These are phyloP conservation scores for Penicillium sp. DNA, from an alignment of 2,329 filamentous ascomycete genomes.

Conservation along the genomic window DNA sequence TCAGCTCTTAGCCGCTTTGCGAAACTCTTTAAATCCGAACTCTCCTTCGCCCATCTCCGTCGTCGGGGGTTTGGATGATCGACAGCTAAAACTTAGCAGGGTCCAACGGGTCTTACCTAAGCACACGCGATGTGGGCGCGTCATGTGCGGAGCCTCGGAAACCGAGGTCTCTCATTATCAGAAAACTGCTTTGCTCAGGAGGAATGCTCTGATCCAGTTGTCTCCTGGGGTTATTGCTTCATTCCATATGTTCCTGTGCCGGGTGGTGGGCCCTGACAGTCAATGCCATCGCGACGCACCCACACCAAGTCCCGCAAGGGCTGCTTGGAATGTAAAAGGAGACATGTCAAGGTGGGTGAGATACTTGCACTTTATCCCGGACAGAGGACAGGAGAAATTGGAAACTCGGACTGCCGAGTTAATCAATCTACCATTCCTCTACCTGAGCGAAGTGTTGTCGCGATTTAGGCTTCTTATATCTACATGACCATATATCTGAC, in stretches of 20 bases:
- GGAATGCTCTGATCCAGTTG: background rate
- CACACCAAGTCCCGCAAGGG: conserved; percentile 47
- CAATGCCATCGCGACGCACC: conserved; percentile 38
- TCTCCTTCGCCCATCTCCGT: too few species aligned
- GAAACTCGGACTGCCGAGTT: background rate
- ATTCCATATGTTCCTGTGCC: background rate
- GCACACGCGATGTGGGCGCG: background rate
- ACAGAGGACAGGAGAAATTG: background rate
- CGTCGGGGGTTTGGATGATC: too few species aligned
- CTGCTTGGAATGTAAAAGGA: conserved; percentile 44
- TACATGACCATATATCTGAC: background rate
- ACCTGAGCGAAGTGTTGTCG: background rate
- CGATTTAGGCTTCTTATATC: background rate
- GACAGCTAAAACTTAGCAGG: background rate
- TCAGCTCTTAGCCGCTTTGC: too few species aligned
- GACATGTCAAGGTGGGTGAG: conserved; percentile 43
- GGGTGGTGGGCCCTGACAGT: background rate
- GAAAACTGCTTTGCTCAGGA: too few species aligned
- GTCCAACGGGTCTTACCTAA: background rate
- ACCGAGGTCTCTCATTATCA: background rate
- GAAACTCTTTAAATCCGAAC: too few species aligned
- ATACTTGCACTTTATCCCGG: background rate
- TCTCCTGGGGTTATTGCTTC: background rate
- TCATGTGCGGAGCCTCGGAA: conserved; percentile 1
- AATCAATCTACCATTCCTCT: background rate